Evolutionary conservation across 768 basidiomycete species (phyloP), one percentile per base, ranked within the genome.

Genomic region (Lentinula raphanica): DNA sequence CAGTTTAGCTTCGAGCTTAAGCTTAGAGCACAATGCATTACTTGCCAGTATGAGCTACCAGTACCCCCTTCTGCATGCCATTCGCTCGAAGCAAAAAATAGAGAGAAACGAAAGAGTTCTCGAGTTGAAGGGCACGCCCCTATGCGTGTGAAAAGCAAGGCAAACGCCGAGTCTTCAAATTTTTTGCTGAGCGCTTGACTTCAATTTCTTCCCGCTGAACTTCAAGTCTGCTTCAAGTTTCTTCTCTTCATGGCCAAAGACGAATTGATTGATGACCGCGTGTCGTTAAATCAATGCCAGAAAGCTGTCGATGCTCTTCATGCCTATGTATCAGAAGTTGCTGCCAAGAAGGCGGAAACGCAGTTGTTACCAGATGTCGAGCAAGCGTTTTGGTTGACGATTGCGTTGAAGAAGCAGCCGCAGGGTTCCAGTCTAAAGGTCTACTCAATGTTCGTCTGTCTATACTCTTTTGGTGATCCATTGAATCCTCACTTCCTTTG

Each of bases 321-420:
- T 51, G 74, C 79, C 2, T 84, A 98, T 67, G 84, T 87, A 45
- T 66, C 74, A 49, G 86, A 90, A 67, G 77, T 79, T 64, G 80
- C 84, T 62, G 72, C 81, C 63, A 74, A 90, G 65, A 77, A 80
- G 58, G 84, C 87, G 59, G 86, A 91, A 69, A 84, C 71, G 0
- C 87, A 97, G 67, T 83, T 94, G 6, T 72, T 94, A 54, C 79
- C 84, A 0, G 82, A 81, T 46, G 90, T 85, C 69, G 93, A 95
- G 65, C 91, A 93, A 67, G 76, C 86, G 70, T 78, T 98, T 55
- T 98, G 93, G 91, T 80, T 99, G 19, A 87, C 90, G 63, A 78
- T 98, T 55, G 83, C 91, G 3, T 86, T 94, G 59, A 97, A 96
- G 78, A 81, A 79, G 67, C 88, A 94, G 67, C 81, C 85, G 25